These are phyloP conservation scores for Phytophthora aleatoria DNA, from an alignment of 352 stramenopile species.

Conservation along the genomic window DNA sequence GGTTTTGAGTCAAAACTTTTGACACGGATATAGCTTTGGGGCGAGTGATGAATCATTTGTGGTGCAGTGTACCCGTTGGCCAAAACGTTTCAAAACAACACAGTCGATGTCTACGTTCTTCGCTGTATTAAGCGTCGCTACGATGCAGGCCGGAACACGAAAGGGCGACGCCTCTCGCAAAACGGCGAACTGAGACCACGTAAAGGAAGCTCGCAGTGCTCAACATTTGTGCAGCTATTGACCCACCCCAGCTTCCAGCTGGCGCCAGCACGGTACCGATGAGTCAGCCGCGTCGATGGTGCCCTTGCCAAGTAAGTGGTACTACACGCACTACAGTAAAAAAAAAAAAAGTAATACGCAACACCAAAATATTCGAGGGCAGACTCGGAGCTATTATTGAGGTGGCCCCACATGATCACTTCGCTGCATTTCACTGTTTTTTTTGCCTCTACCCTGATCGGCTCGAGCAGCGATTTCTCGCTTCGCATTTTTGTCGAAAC, in stretches of 20 bases:
- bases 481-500: not conserved
- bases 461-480: not conserved
- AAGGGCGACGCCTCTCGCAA: conserved; percentile 3
- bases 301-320: no score
- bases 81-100: conserved; percentile 16
- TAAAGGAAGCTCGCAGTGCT: conserved; percentile 11
- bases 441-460: no score
- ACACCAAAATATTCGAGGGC: no score
- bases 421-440: not conserved
- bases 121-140: conserved; percentile 11
- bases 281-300: conserved; percentile 1
- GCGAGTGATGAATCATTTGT: not conserved
- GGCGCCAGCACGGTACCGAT: conserved; percentile 8
- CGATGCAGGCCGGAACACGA: conserved; percentile 11
- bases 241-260: conserved; percentile 4
- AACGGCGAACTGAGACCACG: not conserved
- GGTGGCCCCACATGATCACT: no score
- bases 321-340: no score
- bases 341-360: no score
- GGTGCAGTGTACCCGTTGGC: conserved; percentile 3
- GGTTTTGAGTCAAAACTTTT: not conserved
- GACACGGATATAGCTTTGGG: not conserved
- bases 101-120: conserved; percentile 5
- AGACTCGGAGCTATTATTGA: no score
- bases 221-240: conserved; percentile 6